Evolutionary conservation across 2,329 filamentous ascomycete genomes (phyloP), one percentile per base, ranked within the genome.

Genomic region (Paramyrothecium sp.): DNA sequence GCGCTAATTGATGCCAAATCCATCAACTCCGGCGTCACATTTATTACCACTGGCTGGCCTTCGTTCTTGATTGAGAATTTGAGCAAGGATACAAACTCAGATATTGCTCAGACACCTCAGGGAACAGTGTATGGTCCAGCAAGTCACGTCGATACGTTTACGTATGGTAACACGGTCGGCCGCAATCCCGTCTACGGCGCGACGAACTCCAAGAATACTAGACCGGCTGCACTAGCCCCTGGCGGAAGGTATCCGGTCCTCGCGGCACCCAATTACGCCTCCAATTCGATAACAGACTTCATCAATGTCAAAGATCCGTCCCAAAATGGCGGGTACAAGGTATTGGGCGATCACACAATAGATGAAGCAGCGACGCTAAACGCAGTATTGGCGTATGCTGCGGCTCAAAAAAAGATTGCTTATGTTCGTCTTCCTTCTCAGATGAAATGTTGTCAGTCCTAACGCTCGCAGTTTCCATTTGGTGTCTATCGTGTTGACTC

Each of bases 281-380:
- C 86, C 63, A 82, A 83, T 19, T 65, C 68, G 3, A 80, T 80
- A 0, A 83, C 86, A 62, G 82, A 86, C 61, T 26, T 8, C 16
- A 47, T 54, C 7, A 47, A 55, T 7, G 54, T 64, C 2, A 49
- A 48, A 17, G 48, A 3, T 13, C 50, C 71, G 54, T 79, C 61
- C 69, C 1, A 75, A 21, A 23, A 51, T 26, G 49, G 23, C 10
- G 49, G 19, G n/a, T 12, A 21, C 23, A 23, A 30, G 17, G 47
- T 19, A 34, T 41, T 19, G 22, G 58, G 58, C 12, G 55, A 60
- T 47, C 53, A 55, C 7, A 22, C 22, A 11, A 51, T 22, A 22
- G 3, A 48, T 22, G 2, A 47, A 57, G 2, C 38, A 41, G 23
- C 47, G 11, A 21, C 51, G 7, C 51, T 59, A 17, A 49, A 49